Percentiles rank a stretch among this genome's conserved stretches.
phyloP scores from a whole-genome alignment of 2,329 filamentous ascomycete species.

The Neospermospora avenae region DNA sequence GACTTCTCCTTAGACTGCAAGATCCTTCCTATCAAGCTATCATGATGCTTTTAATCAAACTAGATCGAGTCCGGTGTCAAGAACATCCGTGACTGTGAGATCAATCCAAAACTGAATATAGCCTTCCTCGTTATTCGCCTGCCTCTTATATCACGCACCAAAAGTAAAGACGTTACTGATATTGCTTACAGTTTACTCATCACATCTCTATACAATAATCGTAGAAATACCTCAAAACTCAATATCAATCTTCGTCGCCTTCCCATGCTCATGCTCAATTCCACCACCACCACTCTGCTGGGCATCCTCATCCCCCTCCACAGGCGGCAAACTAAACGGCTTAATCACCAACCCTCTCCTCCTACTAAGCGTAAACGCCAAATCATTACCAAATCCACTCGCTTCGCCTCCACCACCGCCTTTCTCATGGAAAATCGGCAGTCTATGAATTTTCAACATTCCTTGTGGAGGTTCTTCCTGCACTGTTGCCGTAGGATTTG shows the following conservation, averaged over 20 bases:
- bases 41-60: too few relatives aligned
- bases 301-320: constrained; percentile 63
- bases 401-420: constrained; percentile 72
- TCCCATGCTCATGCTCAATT: constrained; percentile 30
- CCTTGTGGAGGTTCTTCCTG: constrained; percentile 79
- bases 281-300: constrained; percentile 31
- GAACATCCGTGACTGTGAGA: too few relatives aligned
- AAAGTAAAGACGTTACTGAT: too few relatives aligned
- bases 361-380: constrained; percentile 86
- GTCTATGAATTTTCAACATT: constrained; percentile 74
- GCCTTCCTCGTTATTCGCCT: too few relatives aligned
- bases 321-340: constrained; percentile 83
- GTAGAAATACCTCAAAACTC: too few relatives aligned
- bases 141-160: too few relatives aligned
- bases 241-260: constrained; percentile 34
- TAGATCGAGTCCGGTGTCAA: too few relatives aligned
- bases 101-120: too few relatives aligned
- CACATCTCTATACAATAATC: background rate
- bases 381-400: constrained; percentile 72
- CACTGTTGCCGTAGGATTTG: constrained; percentile 51
- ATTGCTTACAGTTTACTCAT: too few relatives aligned
- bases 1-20: too few relatives aligned
- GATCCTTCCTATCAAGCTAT: too few relatives aligned
- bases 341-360: constrained; percentile 77
- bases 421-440: constrained; percentile 84